A percentile compares a stretch with the other conserved stretches of the same genome.
phyloP scores from a whole-genome alignment of 495 filamentous ascomycete species.

The Hyaloscypha hepaticicola region DNA sequence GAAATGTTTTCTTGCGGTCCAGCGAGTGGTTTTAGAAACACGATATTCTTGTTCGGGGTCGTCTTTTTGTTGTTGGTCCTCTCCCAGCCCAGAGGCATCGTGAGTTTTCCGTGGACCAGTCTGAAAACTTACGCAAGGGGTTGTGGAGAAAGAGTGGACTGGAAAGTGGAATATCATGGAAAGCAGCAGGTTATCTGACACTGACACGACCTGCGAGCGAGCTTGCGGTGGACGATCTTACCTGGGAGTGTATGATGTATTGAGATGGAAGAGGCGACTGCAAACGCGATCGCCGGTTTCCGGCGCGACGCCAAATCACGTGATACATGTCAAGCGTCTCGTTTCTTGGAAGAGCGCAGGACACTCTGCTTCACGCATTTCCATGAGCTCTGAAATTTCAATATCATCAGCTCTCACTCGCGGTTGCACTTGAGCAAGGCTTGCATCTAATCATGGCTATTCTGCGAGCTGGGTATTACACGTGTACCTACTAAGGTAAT shows the following conservation, averaged over 20 bases:
- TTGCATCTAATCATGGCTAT: no score
- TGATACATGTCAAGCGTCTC: no score
- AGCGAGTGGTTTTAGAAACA: slow-evolving; percentile 73
- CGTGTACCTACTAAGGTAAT: no score
- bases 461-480: no score
- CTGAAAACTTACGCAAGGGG: neutral
- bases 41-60: slow-evolving; percentile 66
- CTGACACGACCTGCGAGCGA: no score
- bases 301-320: neutral
- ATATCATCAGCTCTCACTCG: neutral
- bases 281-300: neutral
- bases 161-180: no score
- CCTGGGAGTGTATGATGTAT: neutral
- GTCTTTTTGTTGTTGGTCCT: slow-evolving; percentile 64
- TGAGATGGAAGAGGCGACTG: neutral
- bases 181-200: no score
- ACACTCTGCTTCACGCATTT: neutral
- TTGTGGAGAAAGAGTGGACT: neutral
- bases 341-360: no score
- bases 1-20: slow-evolving; percentile 57
- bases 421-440: no score
- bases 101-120: neutral
- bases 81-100: slow-evolving; percentile 67
- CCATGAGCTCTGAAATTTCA: neutral
- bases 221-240: no score